These are phyloP conservation scores for Inonotus obliquus DNA, from an alignment of 1,284 basidiomycete species.

Conservation along the genomic window DNA sequence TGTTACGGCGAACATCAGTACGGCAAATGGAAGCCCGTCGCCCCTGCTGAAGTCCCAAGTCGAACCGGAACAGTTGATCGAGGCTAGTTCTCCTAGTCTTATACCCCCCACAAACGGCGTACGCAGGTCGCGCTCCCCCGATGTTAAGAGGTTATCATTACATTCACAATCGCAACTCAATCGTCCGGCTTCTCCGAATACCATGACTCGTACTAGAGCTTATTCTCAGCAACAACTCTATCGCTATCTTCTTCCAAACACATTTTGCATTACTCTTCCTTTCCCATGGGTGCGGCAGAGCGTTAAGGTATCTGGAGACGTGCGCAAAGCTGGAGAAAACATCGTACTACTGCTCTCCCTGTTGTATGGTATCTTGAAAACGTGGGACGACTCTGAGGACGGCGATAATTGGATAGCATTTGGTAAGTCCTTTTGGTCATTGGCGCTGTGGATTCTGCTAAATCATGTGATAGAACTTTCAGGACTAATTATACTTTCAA, in stretches of 20 bases:
- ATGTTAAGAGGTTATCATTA: slow-evolving; percentile 7
- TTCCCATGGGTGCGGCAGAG: slow-evolving; percentile 36
- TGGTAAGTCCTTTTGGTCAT: slow-evolving; percentile 30
- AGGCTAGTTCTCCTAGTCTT: slow-evolving; percentile 14
- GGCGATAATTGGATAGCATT: slow-evolving; percentile 39
- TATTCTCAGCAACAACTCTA: slow-evolving; percentile 21
- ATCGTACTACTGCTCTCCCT: slow-evolving; percentile 50
- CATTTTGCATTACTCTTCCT: slow-evolving; percentile 37
- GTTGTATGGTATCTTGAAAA: slow-evolving; percentile 34
- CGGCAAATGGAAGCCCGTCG: slow-evolving; percentile 7
- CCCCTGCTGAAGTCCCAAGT: background rate
- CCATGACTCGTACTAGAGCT: slow-evolving; percentile 26
- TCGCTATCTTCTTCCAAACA: slow-evolving; percentile 38
- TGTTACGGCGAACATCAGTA: too few relatives aligned
- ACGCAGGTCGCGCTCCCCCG: slow-evolving; percentile 12
- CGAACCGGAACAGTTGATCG: slow-evolving; percentile 11
- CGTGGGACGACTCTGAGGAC: slow-evolving; percentile 25
- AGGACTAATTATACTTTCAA: slow-evolving; percentile 48
- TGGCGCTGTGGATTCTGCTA: background rate
- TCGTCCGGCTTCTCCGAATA: slow-evolving; percentile 25
- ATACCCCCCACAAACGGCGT: slow-evolving; percentile 1
- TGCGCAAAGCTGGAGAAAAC: slow-evolving; percentile 53
- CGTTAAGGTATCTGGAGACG: slow-evolving; percentile 48
- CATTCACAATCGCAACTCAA: slow-evolving; percentile 20
- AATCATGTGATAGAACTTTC: slow-evolving; percentile 46